Evolutionary conservation across 2,329 filamentous ascomycete genomes (phyloP).

Genomic region (Drechslerella stenobrocha): DNA sequence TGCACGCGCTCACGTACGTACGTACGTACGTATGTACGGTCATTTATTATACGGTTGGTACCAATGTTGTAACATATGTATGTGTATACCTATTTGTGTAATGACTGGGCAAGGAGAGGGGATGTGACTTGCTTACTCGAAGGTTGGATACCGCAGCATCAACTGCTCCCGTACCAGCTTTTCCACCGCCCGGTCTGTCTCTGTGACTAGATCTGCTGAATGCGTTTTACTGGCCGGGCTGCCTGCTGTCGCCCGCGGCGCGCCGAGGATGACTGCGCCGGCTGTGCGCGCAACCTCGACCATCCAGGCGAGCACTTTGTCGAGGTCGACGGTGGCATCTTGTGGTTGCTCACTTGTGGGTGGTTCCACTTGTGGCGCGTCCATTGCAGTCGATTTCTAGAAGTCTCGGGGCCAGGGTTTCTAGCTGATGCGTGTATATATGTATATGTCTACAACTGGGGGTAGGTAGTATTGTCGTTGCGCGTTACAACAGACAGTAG

Average conservation of each 20-base stretch:
- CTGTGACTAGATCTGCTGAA: constrained; percentile 70
- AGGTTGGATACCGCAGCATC: constrained; percentile 61
- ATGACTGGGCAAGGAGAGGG: constrained; percentile 6
- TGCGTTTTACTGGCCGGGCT: constrained; percentile 67
- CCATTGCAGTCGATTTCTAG: too few relatives aligned
- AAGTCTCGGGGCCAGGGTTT: too few relatives aligned
- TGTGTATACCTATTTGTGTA: too few relatives aligned
- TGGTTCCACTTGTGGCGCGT: too few relatives aligned
- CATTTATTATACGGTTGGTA: too few relatives aligned
- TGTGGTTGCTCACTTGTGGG: too few relatives aligned
- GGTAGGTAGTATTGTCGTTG: too few relatives aligned
- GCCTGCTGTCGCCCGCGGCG: constrained; percentile 65
- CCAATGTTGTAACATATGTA: too few relatives aligned
- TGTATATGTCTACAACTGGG: too few relatives aligned
- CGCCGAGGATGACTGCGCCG: constrained; percentile 66
- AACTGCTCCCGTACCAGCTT: constrained; percentile 64
- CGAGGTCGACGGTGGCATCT: constrained; percentile 60
- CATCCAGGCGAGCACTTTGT: constrained; percentile 66
- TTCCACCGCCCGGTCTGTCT: constrained; percentile 69
- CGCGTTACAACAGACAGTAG: too few relatives aligned
- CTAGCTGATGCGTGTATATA: too few relatives aligned
- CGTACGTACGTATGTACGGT: neutral
- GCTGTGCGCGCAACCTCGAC: constrained; percentile 66
- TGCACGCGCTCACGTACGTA: constrained; percentile 1
- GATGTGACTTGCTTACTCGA: constrained; percentile 55